Conservation (phyloP, 1,139 yeast genomes). For the Sugiyamaella japonica region DNA sequence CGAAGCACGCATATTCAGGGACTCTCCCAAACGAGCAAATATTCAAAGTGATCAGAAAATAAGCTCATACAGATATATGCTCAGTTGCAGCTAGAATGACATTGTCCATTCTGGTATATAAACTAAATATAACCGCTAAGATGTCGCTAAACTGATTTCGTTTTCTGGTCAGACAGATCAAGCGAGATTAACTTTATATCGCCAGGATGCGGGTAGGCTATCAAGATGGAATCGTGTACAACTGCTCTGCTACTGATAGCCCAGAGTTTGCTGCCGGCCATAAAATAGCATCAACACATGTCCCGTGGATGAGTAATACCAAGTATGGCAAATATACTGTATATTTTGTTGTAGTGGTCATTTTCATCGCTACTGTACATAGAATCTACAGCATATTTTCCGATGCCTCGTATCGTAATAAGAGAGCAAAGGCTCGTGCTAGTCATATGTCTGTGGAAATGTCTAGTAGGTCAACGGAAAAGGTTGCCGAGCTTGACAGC, state of each 20-base stretch:
- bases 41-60: not conserved
- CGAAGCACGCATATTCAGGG: not conserved
- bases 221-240: conserved; percentile 25
- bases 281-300: conserved; percentile 43
- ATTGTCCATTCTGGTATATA: too few species aligned
- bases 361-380: conserved; percentile 46
- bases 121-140: too few species aligned
- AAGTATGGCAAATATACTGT: conserved; percentile 50
- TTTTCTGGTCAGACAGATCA: not conserved
- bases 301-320: conserved; percentile 46
- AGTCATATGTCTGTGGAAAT: not conserved
- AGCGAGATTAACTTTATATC: not conserved
- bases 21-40: conserved; percentile 2
- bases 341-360: conserved; percentile 46
- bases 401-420: conserved; percentile 6
- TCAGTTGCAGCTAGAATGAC: not conserved
- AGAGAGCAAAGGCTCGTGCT: conserved; percentile 4
- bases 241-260: conserved; percentile 29
- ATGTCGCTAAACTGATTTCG: too few species aligned
- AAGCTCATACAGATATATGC: conserved; percentile 2
- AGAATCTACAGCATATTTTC: conserved; percentile 42
- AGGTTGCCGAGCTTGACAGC: conserved; percentile 18
- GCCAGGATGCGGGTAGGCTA: conserved; percentile 11
- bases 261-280: conserved; percentile 37
- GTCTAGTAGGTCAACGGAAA: not conserved